A percentile compares a stretch with the other conserved stretches of the same genome.
These are phyloP conservation scores for Penicillium italicum DNA, from an alignment of 2,329 filamentous ascomycete genomes.

Conservation along the genomic window DNA sequence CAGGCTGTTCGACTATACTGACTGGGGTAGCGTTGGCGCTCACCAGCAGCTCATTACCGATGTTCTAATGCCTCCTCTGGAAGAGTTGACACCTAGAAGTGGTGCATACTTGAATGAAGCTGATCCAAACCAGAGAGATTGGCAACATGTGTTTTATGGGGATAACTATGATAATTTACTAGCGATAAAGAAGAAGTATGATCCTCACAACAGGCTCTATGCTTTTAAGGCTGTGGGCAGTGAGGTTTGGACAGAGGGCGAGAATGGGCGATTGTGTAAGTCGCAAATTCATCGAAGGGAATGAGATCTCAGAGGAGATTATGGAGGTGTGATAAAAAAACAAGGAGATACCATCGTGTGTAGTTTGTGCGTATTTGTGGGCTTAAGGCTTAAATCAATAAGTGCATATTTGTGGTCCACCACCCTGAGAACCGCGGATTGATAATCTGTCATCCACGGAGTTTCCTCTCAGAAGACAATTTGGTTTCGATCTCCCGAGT, in stretches of 20 bases:
- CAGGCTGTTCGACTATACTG: slow-evolving; percentile 10
- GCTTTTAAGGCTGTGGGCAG: slow-evolving; percentile 14
- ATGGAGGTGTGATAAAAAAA: not conserved
- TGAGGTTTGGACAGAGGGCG: slow-evolving; percentile 1
- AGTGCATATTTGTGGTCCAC: not conserved
- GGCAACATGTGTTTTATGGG: slow-evolving; percentile 22
- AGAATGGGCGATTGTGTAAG: not conserved
- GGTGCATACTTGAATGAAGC: slow-evolving; percentile 27
- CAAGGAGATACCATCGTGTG: not conserved
- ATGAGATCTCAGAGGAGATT: no score
- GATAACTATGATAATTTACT: slow-evolving; percentile 7
- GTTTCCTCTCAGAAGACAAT: not conserved
- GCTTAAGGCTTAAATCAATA: no score
- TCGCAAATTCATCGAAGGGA: not conserved
- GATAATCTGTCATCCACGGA: not conserved
- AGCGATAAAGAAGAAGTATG: slow-evolving; percentile 14
- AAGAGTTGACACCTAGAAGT: slow-evolving; percentile 9
- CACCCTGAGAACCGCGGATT: no score
- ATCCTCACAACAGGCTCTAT: slow-evolving; percentile 11
- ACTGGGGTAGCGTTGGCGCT: not conserved
- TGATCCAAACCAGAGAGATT: slow-evolving; percentile 23
- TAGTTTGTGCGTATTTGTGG: not conserved
- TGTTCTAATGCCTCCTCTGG: slow-evolving; percentile 6
- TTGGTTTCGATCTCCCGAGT: not conserved
- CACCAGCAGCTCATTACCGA: slow-evolving; percentile 10